Evolutionary conservation across 2,329 filamentous ascomycete species (phyloP), one percentile per base, ranked within the genome.

Genomic region (Aspergillus hiratsukae): DNA sequence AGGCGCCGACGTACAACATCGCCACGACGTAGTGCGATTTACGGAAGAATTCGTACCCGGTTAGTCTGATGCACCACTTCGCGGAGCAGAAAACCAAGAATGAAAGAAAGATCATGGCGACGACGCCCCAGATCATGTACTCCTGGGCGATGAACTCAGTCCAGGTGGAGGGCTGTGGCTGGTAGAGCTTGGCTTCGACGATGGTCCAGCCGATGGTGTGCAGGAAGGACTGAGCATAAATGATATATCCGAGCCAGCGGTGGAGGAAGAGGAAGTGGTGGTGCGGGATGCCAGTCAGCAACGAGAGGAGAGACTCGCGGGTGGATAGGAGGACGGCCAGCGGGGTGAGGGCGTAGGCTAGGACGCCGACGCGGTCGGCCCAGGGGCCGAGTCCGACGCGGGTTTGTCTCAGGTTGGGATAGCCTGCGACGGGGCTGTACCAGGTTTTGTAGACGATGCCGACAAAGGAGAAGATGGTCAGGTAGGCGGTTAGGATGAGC

Each of bases 211-310:
- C 81, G 27, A 91, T 80, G 1, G 88, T 90, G 68, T 92, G 89
- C 1, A 91, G 71, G 9, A 79, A 73, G 2, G 83, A 81, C 67
- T 91, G 88, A 0, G 83, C 68, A 53, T 89, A 82, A 60, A 92
- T 90, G 64, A 91, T 79, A 59, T 87, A 87, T 6, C 89, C 88
- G 0, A 87, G 75, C 88, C 88, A 91, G 31, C 87, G 85, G 69
- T 91, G 88, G 21, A 91, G 75, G 66, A 91, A 91, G 71, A 88
- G 87, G 79, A 91, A 90, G 64, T 82, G 84, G 63, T 91, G 88
- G 65, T 90, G 90, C 0, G 89, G 87, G 0, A 91, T 78, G 1
- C 89, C 88, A 0, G 88, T 91, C 50, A 90, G 70, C 14, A 88
- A 69, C 0, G 85, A 88, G 3, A 91, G 79, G 1, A 91, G 75